A percentile compares a stretch with the other conserved stretches of the same genome.
Conservation (phyloP, 2,329 filamentous ascomycete genomes). For the Alternaria hordeiaustralica region DNA sequence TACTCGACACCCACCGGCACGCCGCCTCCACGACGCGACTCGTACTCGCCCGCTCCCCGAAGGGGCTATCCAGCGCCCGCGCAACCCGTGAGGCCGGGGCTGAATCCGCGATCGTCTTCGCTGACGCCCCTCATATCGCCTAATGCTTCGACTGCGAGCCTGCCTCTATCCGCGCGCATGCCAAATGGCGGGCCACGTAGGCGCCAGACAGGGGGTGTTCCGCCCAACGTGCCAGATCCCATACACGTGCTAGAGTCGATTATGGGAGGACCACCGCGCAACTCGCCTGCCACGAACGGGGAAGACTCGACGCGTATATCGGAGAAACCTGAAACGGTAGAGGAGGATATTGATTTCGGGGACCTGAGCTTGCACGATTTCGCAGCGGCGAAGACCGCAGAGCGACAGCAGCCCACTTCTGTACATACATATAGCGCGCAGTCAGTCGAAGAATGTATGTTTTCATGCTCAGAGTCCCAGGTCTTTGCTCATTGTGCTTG, state of each 20-base stretch:
- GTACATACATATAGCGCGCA: conserved; percentile 63
- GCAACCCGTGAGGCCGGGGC: conserved; percentile 71
- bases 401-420: conserved; percentile 39
- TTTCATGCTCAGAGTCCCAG: conserved; percentile 26
- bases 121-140: conserved; percentile 71
- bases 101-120: conserved; percentile 76
- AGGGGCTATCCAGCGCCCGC: conserved; percentile 72
- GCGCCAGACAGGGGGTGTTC: conserved; percentile 61
- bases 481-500: conserved; percentile 38
- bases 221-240: conserved; percentile 68
- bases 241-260: conserved; percentile 71
- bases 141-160: conserved; percentile 77
- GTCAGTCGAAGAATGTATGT: conserved; percentile 75
- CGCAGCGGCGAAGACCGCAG: conserved; percentile 50
- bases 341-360: conserved; percentile 77
- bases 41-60: conserved; percentile 75
- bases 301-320: conserved; percentile 36
- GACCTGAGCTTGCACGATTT: conserved; percentile 79
- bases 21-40: conserved; percentile 67
- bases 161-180: conserved; percentile 69
- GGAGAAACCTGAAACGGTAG: conserved; percentile 57
- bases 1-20: conserved; percentile 70
- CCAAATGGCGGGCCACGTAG: conserved; percentile 73
- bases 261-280: conserved; percentile 54
- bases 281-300: conserved; percentile 18